phyloP scores from a whole-genome alignment of 169 alveolate genomes.

The Plasmodium malariae region DNA sequence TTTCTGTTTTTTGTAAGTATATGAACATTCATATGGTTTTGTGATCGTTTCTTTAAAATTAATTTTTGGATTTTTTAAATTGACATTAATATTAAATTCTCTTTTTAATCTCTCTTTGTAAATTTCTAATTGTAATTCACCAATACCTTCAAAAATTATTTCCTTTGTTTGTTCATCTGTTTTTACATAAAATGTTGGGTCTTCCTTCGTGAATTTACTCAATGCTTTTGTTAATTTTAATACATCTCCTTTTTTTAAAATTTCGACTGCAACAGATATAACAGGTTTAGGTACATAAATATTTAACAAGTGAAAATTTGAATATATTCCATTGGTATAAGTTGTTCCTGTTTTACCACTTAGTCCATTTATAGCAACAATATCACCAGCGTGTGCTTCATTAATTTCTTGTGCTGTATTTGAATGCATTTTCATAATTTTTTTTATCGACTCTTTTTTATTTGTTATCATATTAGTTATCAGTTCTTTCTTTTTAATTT shows the following conservation, averaged over 20 bases:
- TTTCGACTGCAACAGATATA: slow-evolving; percentile 92
- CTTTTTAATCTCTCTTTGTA: slow-evolving; percentile 95
- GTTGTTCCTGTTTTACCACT: slow-evolving; percentile 95
- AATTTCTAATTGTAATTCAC: slow-evolving; percentile 95
- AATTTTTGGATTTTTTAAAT: slow-evolving; percentile 95
- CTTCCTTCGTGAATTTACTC: slow-evolving; percentile 93
- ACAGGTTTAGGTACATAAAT: slow-evolving; percentile 96
- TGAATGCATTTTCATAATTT: slow-evolving; percentile 95
- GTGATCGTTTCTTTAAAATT: slow-evolving; percentile 93
- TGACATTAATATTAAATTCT: slow-evolving; percentile 91
- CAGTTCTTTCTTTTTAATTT: slow-evolving; percentile 86
- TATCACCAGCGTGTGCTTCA: slow-evolving; percentile 96
- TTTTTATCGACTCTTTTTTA: slow-evolving; percentile 84
- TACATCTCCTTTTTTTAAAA: slow-evolving; percentile 73
- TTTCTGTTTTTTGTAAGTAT: slow-evolving; percentile 95
- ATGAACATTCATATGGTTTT: slow-evolving; percentile 89
- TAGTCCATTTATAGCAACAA: slow-evolving; percentile 96
- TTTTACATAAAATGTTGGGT: slow-evolving; percentile 94
- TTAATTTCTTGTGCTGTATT: slow-evolving; percentile 93
- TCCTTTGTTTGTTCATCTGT: slow-evolving; percentile 94
- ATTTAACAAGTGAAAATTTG: slow-evolving; percentile 85
- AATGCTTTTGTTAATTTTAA: slow-evolving; percentile 92
- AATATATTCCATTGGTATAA: slow-evolving; percentile 88
- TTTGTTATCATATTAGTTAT: slow-evolving; percentile 86
- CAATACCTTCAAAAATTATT: slow-evolving; percentile 95